Evolutionary conservation across 169 alveolate species (phyloP).

Genomic region (Plasmodium chabaudi): DNA sequence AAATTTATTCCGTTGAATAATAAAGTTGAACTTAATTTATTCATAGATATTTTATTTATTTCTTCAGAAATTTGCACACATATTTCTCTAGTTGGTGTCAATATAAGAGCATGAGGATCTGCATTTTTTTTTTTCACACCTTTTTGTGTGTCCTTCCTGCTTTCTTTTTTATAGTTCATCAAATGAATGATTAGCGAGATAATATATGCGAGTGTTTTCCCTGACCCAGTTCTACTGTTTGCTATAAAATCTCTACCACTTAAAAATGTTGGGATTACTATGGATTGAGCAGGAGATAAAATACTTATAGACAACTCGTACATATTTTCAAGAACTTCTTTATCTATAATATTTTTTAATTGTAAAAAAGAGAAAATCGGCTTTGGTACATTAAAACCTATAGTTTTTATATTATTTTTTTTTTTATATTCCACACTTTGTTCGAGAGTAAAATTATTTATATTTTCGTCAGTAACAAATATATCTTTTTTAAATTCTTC

Average conservation of each 20-base stretch:
- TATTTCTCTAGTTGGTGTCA: conserved; percentile 93
- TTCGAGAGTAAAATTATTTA: conserved; percentile 48
- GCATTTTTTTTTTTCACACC: neutral
- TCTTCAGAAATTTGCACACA: conserved; percentile 90
- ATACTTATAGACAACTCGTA: conserved; percentile 39
- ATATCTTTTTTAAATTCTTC: conserved; percentile 38
- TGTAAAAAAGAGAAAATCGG: conserved; percentile 69
- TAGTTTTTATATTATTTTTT: conserved; percentile 52
- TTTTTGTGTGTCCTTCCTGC: neutral
- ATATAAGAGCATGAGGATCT: conserved; percentile 78
- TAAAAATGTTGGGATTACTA: conserved; percentile 83
- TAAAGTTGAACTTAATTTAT: conserved; percentile 43
- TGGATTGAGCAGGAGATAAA: conserved; percentile 55
- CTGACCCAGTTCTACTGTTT: conserved; percentile 96
- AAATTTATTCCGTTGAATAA: conserved; percentile 56
- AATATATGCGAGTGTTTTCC: conserved; percentile 95
- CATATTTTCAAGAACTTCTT: conserved; percentile 46
- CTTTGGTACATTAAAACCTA: conserved; percentile 70
- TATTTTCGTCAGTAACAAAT: conserved; percentile 43
- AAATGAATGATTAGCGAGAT: conserved; percentile 93
- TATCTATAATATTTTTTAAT: conserved; percentile 49
- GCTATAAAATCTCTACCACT: conserved; percentile 95
- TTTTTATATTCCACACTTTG: conserved; percentile 74
- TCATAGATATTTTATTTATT: conserved; percentile 37
- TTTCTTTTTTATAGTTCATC: conserved; percentile 82